Evolutionary conservation across 441 rosid species (phyloP), one percentile per base, ranked within the genome.

Genomic region (Populus hybrid): DNA sequence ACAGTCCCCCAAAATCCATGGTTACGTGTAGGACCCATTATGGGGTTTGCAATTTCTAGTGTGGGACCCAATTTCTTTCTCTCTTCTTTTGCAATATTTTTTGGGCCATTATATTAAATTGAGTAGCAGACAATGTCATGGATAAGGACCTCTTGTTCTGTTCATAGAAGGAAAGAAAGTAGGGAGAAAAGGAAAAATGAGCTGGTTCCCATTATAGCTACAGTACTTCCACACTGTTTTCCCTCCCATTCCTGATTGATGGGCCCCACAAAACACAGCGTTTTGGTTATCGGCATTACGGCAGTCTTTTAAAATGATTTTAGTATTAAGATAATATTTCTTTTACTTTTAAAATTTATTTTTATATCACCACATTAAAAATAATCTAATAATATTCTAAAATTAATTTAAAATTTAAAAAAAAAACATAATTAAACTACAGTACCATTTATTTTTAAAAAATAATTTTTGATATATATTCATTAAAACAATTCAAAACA

Each of bases 181-280:
- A 6, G 8, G 16, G 46, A 26, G 68, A 34, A 67, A 69, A 12
- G 59, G 1, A 26, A 26, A 68, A 28, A 70, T 81, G 85, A 85
- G 86, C 86, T 84, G 86, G 87, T 57, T 38, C 46, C 80, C 84
- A 83, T 64, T 79, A 81, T 71, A 16, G 69, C 14, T 20, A 70
- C 78, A 46, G 65, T 70, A 21, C 78, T 64, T 2, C 23, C 61
- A 64, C 68, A 46, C 73, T 61, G 0, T 30, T 36, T 72, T 32
- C 74, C 70, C 73, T 75, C 73, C 30, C 24, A 12, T 23, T 23
- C 9, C 26, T 61, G 66, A 23, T 61, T 12, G 61, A 68, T 57
- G 28, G 69, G 71, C 71, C 10, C 77, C 84, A 79, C 76, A 70
- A 64, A 77, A 69, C 40, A 57, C 46, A 68, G 59, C 40, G 64